A percentile compares a stretch with the other conserved stretches of the same genome.
Conservation (phyloP, 2,329 filamentous ascomycete genomes). For the Fusarium euwallaceae region DNA sequence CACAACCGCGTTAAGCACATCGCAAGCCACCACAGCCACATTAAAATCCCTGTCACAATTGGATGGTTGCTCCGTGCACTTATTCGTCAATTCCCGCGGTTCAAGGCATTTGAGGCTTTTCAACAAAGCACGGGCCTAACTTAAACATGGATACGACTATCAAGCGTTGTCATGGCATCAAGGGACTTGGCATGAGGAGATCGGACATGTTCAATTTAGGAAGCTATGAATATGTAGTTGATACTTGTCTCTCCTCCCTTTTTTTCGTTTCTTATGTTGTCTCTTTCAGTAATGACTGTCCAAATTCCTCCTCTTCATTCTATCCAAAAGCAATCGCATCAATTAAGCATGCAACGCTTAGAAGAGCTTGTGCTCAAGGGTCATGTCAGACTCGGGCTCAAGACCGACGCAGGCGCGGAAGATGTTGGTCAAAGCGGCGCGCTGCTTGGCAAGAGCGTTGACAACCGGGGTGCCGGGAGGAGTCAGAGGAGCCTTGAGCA, state of each 20-base stretch:
- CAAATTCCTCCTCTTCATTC: slow-evolving; percentile 8
- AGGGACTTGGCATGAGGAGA: slow-evolving; percentile 27
- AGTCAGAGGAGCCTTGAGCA: slow-evolving; percentile 96
- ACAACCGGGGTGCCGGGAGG: slow-evolving; percentile 95
- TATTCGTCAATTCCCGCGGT: neutral
- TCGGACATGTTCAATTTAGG: slow-evolving; percentile 42
- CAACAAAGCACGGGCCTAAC: neutral
- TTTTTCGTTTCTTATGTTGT: slow-evolving; percentile 15
- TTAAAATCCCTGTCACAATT: slow-evolving; percentile 6
- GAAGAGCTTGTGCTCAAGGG: slow-evolving; percentile 97
- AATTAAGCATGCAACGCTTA: slow-evolving; percentile 53
- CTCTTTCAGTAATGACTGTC: slow-evolving; percentile 35
- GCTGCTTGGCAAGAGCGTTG: slow-evolving; percentile 96
- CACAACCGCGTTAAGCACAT: slow-evolving; percentile 37
- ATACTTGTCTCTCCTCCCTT: slow-evolving; percentile 35
- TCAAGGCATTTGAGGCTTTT: neutral
- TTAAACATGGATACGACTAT: neutral
- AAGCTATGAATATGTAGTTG: slow-evolving; percentile 35
- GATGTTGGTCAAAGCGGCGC: slow-evolving; percentile 94
- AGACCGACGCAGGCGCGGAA: slow-evolving; percentile 97
- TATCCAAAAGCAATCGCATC: neutral
- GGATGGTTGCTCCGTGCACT: neutral
- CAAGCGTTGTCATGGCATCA: neutral
- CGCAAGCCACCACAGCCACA: slow-evolving; percentile 7
- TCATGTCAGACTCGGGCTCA: slow-evolving; percentile 99